Evolutionary conservation across 768 basidiomycete genomes (phyloP), one percentile per base, ranked within the genome.

Genomic region (Phanerochaete sordida): DNA sequence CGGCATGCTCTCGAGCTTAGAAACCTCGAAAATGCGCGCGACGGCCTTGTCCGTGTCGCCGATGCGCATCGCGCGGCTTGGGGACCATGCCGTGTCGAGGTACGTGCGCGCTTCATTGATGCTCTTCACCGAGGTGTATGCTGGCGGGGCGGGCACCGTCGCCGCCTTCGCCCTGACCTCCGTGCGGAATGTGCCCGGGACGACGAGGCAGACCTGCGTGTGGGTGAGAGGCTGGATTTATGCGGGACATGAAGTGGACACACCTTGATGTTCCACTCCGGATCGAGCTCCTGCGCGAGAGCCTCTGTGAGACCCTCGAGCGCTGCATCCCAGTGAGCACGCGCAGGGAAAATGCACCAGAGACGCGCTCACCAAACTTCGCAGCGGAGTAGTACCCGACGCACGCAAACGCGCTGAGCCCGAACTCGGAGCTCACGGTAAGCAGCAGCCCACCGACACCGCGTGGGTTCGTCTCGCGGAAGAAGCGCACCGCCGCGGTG

Each of bases 251-350:
- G 47, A 13, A 11, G 44, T 13, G 33, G 3, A n/a, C 51, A 46
- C 26, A 77, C 79, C 67, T 76, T 79, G 63, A 81, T 79, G 52
- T 80, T 77, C 80, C 80, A 81, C 30, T 33, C 66, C 11, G 80
- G 79, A 51, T 80, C 77, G 2, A 80, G 50, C 59, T 81, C 80
- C 46, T 70, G 66, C 4, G 67, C 68, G 23, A 80, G 58, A 1
- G 76, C 66, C 58, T 79, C 74, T 2, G 71, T 74, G 23, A 78
- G 63, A 16, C 73, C 77, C 43, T 78, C 75, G 1, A 76, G 26
- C 0, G 74, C 74, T 75, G 50, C 26, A 26, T 9, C 7, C 5
- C 19, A 16, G 21, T 8, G 44, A n/a, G 24, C 50, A 62, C 35
- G 65, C 60, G 61, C 39, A 24, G n/a, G n/a, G n/a, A n/a, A n/a